phyloP scores from a whole-genome alignment of 2,329 filamentous ascomycete species.

The Exserohilum rostratum region DNA sequence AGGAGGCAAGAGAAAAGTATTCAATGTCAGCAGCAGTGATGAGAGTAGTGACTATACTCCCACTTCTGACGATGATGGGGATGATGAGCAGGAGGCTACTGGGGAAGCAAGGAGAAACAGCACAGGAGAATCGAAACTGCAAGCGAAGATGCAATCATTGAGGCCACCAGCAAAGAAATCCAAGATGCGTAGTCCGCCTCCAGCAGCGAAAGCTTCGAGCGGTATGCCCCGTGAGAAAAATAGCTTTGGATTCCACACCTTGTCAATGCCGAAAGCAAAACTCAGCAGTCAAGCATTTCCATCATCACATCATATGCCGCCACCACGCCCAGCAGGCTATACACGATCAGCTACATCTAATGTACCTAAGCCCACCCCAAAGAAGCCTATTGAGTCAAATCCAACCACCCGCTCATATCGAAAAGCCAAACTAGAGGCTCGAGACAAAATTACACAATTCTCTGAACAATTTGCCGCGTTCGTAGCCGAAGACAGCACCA shows the following conservation, averaged over 20 bases:
- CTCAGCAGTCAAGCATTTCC: neutral
- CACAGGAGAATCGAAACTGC: neutral
- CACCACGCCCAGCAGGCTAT: neutral
- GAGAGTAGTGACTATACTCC: neutral
- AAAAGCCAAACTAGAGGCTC: neutral
- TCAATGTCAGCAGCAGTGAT: neutral
- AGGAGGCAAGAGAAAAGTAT: neutral
- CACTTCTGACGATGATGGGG: neutral
- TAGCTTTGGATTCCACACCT: neutral
- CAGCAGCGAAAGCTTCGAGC: neutral
- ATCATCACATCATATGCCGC: neutral
- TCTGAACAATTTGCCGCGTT: neutral
- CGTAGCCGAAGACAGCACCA: neutral
- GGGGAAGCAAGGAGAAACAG: neutral
- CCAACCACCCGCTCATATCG: neutral
- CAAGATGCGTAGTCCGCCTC: neutral
- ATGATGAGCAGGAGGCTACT: neutral
- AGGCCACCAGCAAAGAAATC: too few species aligned
- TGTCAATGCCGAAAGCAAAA: neutral
- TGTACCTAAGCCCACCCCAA: neutral
- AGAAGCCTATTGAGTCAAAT: neutral
- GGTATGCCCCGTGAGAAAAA: neutral
- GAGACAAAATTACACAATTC: neutral
- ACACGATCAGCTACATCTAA: neutral
- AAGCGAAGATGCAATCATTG: too few species aligned